phyloP scores from a whole-genome alignment of 148 eudicot species.

The Heliamphora exappendiculata region DNA sequence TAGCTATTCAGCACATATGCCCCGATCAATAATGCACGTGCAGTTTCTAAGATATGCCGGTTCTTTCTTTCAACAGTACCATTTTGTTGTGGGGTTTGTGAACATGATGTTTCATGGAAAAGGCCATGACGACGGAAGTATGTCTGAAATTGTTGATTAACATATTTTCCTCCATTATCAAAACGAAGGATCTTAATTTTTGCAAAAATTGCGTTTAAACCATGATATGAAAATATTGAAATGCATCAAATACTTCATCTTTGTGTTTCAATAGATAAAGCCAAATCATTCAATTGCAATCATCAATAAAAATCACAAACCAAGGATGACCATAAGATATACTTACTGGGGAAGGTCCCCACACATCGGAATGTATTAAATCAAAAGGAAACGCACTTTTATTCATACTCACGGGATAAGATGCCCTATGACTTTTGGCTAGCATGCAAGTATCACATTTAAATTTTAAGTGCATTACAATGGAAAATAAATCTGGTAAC shows the following conservation, averaged over 20 bases:
- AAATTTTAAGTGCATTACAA: background rate
- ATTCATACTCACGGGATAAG: background rate
- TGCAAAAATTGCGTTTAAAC: no score
- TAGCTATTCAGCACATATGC: background rate
- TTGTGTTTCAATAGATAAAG: background rate
- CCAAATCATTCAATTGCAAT: background rate
- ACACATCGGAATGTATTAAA: background rate
- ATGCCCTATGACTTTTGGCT: background rate
- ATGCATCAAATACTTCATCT: no score
- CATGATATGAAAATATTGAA: no score
- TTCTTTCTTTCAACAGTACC: background rate
- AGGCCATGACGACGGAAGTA: background rate
- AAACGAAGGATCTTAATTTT: background rate
- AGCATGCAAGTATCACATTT: background rate
- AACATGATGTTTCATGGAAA: background rate
- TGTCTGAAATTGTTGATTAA: background rate
- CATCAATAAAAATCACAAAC: background rate
- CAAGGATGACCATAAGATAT: no score
- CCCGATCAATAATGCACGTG: background rate
- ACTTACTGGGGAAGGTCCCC: background rate
- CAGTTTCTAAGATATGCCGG: background rate
- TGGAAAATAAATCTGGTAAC: background rate
- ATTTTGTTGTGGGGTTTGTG: background rate
- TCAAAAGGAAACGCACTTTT: background rate
- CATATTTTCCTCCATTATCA: background rate